Conservation (phyloP, 352 stramenopile species). For the Pythium aristosporum region DNA sequence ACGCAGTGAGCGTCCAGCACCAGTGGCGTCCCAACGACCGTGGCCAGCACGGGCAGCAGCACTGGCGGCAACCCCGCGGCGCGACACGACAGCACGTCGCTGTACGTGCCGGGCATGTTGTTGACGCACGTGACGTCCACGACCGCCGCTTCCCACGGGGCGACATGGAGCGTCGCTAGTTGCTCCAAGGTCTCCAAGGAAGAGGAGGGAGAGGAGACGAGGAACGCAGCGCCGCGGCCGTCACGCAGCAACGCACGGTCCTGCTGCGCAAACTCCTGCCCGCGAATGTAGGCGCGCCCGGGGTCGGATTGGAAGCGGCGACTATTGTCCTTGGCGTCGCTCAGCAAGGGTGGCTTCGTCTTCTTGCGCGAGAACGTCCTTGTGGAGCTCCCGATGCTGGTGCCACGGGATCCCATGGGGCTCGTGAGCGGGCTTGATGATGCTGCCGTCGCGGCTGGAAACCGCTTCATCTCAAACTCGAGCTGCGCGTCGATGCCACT, state of each 20-base stretch:
- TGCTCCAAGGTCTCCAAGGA: neutral
- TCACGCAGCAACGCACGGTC: constrained; percentile 45
- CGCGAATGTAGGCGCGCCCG: constrained; percentile 43
- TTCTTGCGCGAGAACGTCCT: neutral
- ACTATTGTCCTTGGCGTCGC: constrained; percentile 38
- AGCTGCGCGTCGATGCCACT: constrained; percentile 71
- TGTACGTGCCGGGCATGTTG: constrained; percentile 73
- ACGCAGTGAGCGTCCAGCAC: constrained; percentile 65
- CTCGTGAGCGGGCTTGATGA: neutral
- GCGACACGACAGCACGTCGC: constrained; percentile 63
- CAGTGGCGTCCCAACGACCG: constrained; percentile 57
- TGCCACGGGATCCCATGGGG: neutral
- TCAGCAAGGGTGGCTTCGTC: constrained; percentile 31
- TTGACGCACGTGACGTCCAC: constrained; percentile 66
- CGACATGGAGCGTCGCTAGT: constrained; percentile 26
- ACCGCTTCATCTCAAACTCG: constrained; percentile 62
- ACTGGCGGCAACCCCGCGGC: constrained; percentile 49
- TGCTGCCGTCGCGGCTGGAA: constrained; percentile 25
- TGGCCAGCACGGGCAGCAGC: constrained; percentile 54
- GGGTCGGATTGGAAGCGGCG: constrained; percentile 58
- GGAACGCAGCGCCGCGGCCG: constrained; percentile 58
- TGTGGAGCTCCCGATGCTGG: neutral
- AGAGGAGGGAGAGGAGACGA: constrained; percentile 11
- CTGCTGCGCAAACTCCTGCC: constrained; percentile 42
- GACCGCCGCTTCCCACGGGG: constrained; percentile 57